These are phyloP conservation scores for Trichosporon ovoides DNA, from an alignment of 1,284 basidiomycete genomes.

Conservation along the genomic window DNA sequence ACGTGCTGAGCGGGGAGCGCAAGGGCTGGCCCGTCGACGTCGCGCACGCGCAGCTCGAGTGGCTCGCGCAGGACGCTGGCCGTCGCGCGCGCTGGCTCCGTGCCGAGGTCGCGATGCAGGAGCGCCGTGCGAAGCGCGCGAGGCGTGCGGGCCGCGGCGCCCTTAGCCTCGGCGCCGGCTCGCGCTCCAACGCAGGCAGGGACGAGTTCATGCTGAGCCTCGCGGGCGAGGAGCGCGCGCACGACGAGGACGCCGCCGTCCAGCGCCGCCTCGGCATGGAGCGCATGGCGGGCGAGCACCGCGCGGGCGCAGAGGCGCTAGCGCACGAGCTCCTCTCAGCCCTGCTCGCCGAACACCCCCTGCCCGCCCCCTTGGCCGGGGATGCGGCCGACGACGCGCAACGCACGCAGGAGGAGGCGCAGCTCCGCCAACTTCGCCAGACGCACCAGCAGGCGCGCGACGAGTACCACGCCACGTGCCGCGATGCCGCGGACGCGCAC, in stretches of 20 bases:
- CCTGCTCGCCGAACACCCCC: neutral
- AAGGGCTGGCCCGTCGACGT: constrained; percentile 9
- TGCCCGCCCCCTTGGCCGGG: neutral
- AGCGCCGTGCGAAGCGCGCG: neutral
- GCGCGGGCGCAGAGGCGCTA: neutral
- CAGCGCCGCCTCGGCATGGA: constrained; percentile 8
- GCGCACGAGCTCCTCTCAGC: neutral
- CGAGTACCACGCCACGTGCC: constrained; percentile 5
- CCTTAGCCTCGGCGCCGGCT: neutral
- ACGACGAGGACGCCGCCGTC: constrained; percentile 7
- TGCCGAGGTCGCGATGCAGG: constrained; percentile 2
- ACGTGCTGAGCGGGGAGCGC: constrained; percentile 6
- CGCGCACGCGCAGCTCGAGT: constrained; percentile 11
- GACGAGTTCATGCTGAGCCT: neutral
- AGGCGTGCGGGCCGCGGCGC: neutral
- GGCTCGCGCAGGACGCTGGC: constrained; percentile 8
- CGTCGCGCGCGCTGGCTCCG: constrained; percentile 12
- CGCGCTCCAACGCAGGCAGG: neutral
- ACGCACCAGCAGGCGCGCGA: neutral
- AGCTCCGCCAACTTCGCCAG: neutral
- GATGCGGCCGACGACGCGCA: neutral
- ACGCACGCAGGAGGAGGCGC: neutral
- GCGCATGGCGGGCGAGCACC: constrained; percentile 4
- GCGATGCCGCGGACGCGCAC: neutral
- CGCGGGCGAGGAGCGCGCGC: constrained; percentile 6